phyloP scores from a whole-genome alignment of 352 stramenopile genomes.

The Phytophthora boehmeriae region DNA sequence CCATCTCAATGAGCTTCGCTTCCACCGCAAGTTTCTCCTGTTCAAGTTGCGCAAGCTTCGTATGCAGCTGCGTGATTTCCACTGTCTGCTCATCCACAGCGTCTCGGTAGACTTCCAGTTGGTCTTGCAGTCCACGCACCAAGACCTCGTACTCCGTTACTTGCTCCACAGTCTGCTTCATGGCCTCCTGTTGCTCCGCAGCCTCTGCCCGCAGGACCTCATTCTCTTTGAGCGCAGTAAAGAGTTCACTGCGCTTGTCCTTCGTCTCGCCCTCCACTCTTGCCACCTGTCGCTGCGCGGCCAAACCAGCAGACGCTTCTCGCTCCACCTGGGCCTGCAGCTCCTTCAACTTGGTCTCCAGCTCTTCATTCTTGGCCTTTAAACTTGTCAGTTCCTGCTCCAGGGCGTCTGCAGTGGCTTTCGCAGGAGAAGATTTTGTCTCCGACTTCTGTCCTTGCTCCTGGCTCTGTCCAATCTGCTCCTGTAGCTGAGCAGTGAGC shows the following conservation, averaged over 20 bases:
- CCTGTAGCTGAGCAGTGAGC: conserved; percentile 27
- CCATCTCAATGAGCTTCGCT: conserved; percentile 76
- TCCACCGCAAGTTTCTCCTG: conserved; percentile 60
- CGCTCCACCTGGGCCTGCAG: conserved; percentile 39
- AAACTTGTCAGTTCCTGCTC: conserved; percentile 30
- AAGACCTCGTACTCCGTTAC: conserved; percentile 52
- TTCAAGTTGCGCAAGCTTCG: conserved; percentile 57
- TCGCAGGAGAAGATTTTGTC: not conserved
- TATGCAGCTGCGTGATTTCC: conserved; percentile 67
- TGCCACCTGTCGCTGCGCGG: conserved; percentile 36
- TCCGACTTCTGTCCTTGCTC: conserved; percentile 1
- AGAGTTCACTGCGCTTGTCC: conserved; percentile 64
- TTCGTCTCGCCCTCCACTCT: conserved; percentile 47
- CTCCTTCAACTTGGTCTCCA: conserved; percentile 44
- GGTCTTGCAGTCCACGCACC: conserved; percentile 52
- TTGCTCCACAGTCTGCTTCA: conserved; percentile 44
- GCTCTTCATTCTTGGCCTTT: conserved; percentile 41
- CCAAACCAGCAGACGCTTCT: conserved; percentile 40
- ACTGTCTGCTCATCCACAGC: conserved; percentile 70
- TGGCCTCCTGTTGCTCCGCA: conserved; percentile 37
- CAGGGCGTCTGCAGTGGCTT: not conserved
- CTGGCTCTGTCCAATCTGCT: conserved; percentile 12
- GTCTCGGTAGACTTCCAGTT: conserved; percentile 55
- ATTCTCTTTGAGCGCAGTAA: conserved; percentile 68
- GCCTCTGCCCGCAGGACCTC: conserved; percentile 58